A percentile compares a stretch with the other conserved stretches of the same genome.
phyloP scores from a whole-genome alignment of 2,329 filamentous ascomycete genomes.

The Sclerotinia sclerotiorum region DNA sequence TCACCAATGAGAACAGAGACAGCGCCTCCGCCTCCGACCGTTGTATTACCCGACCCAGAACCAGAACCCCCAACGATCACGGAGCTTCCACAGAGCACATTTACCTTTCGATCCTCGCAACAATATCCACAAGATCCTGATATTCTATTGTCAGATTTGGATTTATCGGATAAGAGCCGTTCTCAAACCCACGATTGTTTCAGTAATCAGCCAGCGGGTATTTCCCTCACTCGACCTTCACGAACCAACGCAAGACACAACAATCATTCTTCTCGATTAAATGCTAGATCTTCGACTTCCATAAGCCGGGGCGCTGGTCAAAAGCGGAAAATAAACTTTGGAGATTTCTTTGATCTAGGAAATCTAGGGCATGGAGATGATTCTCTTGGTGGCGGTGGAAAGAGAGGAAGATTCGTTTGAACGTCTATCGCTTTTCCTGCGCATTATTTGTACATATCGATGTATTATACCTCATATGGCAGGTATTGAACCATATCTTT shows the following conservation, averaged over 20 bases:
- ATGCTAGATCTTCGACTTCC: slow-evolving; percentile 29
- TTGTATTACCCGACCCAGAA: slow-evolving; percentile 24
- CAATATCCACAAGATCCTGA: slow-evolving; percentile 58
- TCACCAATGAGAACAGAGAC: slow-evolving; percentile 40
- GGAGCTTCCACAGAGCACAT: slow-evolving; percentile 59
- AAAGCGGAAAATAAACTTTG: slow-evolving; percentile 71
- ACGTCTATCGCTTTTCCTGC: not conserved
- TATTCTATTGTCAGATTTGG: slow-evolving; percentile 60
- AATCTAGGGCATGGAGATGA: slow-evolving; percentile 64
- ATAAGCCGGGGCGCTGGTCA: slow-evolving; percentile 65
- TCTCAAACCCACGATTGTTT: slow-evolving; percentile 38
- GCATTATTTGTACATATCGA: slow-evolving; percentile 10
- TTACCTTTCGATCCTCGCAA: slow-evolving; percentile 68
- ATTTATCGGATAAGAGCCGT: slow-evolving; percentile 52
- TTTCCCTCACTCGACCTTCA: slow-evolving; percentile 35
- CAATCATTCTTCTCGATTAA: slow-evolving; percentile 33
- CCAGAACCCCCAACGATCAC: slow-evolving; percentile 35
- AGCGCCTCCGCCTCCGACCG: slow-evolving; percentile 30
- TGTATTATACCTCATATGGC: slow-evolving; percentile 10
- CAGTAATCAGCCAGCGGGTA: slow-evolving; percentile 30
- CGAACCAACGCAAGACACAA: slow-evolving; percentile 36
- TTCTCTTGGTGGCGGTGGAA: slow-evolving; percentile 40
- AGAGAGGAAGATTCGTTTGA: slow-evolving; percentile 41
- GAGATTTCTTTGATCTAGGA: slow-evolving; percentile 73
- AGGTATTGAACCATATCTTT: slow-evolving; percentile 9